Evolutionary conservation across 345 rosid species (phyloP).

Genomic region (Excoecaria cochinchinensis): DNA sequence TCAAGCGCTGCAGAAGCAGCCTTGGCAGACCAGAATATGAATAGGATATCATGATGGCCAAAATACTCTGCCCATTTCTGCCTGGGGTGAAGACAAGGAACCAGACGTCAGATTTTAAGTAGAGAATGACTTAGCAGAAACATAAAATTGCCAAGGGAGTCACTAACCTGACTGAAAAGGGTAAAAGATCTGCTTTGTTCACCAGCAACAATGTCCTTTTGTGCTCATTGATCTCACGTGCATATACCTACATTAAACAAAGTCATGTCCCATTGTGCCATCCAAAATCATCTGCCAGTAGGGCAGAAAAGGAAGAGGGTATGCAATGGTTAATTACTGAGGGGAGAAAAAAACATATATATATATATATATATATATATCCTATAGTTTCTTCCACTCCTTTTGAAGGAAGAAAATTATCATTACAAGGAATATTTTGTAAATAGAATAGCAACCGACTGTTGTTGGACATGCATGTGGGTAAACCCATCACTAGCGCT

Average conservation of each 20-base stretch:
- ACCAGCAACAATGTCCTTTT: conserved; percentile 82
- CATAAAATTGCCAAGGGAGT: neutral
- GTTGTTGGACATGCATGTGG: neutral
- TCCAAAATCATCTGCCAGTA: neutral
- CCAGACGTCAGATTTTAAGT: conserved; percentile 15
- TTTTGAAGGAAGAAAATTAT: neutral
- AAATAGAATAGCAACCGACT: neutral
- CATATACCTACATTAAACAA: conserved; percentile 56
- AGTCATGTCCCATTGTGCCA: neutral
- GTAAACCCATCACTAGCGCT: neutral
- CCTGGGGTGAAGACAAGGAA: conserved; percentile 39
- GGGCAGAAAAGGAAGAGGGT: neutral
- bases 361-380: too few species aligned
- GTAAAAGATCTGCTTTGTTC: conserved; percentile 93
- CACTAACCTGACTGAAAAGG: conserved; percentile 63
- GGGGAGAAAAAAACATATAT: neutral
- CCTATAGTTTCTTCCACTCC: neutral
- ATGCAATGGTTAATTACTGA: neutral
- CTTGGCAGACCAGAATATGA: conserved; percentile 92
- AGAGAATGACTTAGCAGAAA: neutral
- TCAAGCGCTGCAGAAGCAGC: conserved; percentile 74
- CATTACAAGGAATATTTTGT: neutral
- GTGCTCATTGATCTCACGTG: conserved; percentile 69
- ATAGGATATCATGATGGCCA: conserved; percentile 49
- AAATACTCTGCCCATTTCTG: conserved; percentile 83